Conservation (phyloP, 2,329 filamentous ascomycete species). For the Mycosphaerelloides madeirae region DNA sequence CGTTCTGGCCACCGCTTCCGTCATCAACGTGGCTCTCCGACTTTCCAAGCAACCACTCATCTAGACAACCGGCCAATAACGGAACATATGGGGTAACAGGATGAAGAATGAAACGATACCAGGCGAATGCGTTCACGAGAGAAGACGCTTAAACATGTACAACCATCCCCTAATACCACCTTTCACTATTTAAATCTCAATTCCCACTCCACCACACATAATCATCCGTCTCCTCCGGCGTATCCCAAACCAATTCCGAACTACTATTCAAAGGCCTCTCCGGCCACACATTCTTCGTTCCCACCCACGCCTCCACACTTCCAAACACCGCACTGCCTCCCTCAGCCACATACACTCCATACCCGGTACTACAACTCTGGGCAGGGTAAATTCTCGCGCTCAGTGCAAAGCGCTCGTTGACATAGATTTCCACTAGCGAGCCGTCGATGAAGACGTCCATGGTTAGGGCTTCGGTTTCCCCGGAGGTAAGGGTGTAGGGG, state of each 20-base stretch:
- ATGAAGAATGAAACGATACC: not conserved
- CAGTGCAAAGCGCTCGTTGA: constrained; percentile 41
- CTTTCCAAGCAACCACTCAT: constrained; percentile 25
- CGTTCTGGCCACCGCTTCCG: constrained; percentile 25
- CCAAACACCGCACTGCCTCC: constrained; percentile 34
- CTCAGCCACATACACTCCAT: constrained; percentile 39
- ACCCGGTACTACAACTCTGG: constrained; percentile 40
- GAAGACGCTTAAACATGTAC: not conserved
- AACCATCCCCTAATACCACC: not conserved
- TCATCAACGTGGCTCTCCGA: constrained; percentile 27
- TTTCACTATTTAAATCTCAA: constrained; percentile 1
- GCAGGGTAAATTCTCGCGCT: constrained; percentile 45
- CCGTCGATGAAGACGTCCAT: constrained; percentile 47
- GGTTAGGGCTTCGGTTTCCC: constrained; percentile 34
- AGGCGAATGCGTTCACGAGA: not conserved
- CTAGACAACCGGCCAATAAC: not conserved
- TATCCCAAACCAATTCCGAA: constrained; percentile 39
- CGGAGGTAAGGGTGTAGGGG: constrained; percentile 36
- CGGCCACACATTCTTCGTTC: constrained; percentile 38
- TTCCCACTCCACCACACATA: constrained; percentile 44
- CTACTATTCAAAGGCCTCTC: constrained; percentile 39
- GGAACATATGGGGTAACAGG: not conserved
- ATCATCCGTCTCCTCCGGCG: constrained; percentile 41
- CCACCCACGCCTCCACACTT: constrained; percentile 38
- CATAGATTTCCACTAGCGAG: constrained; percentile 44